Base-by-base conservation (phyloP, 768 basidiomycete species). In the Phanerochaete sordida region DNA sequence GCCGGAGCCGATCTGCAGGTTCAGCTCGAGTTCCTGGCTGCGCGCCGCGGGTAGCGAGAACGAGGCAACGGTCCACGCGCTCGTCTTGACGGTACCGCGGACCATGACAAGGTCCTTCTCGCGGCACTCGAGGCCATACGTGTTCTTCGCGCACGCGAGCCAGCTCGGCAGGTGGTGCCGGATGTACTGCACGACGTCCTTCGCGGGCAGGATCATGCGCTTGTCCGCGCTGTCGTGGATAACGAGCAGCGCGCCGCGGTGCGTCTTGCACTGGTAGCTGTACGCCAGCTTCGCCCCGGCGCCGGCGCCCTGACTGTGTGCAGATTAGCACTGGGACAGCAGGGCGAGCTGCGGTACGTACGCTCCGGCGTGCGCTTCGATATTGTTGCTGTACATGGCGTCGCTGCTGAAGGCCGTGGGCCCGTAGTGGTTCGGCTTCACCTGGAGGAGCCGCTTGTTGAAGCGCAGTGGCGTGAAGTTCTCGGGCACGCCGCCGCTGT, bases 241-340 rank as follows among this genome's bases (percentile, higher is more conserved):
- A 30, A 61, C 57, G 8, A 66, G 39, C n/a, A 68, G 46, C 1
- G 64, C 69, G 43, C 69, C 69, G 26, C 64, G 59, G 4, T 62
- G 56, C 7, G 46, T 59, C 12, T 37, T 16, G 58, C 65, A 70
- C 3, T 58, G 26, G 56, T 63, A 65, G 15, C 43, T 49, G 21
- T 64, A 53, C 0, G 59, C 62, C 1, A 45, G 59, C 2, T 62
- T 64, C 9, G 45, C 57, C 4, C 56, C 56, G 1, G 53, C 62
- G 39, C 57, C n/a, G 3, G 44, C 45, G 16, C 33, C 50, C 11
- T 28, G 30, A 16, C 50, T 51, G 12, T 49, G 28, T n/a, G 23
- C 28, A 24, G 19, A 56, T 31, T 30, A 7, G 35, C 44, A 37
- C 23, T 6, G 19, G 8, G 19, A 9, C 19, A 43, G 4, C 31